A percentile compares a stretch with the other conserved stretches of the same genome.
Conservation (phyloP, 192 early-diverging fungal species). For the Phycomyces nitens region DNA sequence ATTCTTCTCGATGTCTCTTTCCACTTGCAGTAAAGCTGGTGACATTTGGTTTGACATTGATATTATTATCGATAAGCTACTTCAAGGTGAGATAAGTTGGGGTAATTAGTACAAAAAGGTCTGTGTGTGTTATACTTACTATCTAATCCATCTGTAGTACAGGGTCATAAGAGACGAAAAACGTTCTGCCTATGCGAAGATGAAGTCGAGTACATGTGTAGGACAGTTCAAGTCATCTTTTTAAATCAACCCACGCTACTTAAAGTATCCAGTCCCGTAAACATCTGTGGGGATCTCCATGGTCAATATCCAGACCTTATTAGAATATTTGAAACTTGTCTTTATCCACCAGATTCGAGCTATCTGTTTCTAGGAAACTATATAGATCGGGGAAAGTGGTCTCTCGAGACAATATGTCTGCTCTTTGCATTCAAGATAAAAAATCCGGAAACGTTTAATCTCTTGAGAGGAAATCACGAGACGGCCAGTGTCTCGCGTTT, state of each 20-base stretch:
- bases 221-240: too few relatives aligned
- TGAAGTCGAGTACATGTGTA: too few relatives aligned
- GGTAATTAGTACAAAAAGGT: too few relatives aligned
- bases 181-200: too few relatives aligned
- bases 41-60: too few relatives aligned
- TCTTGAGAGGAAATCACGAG: conserved; percentile 96
- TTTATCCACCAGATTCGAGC: conserved; percentile 86
- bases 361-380: conserved; percentile 96
- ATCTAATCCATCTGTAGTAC: too few relatives aligned
- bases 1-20: too few relatives aligned
- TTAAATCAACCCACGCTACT: conserved; percentile 36
- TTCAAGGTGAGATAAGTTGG: too few relatives aligned
- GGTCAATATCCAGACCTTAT: conserved; percentile 93
- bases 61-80: too few relatives aligned
- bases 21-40: too few relatives aligned
- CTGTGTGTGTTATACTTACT: too few relatives aligned
- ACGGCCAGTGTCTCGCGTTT: conserved; percentile 88
- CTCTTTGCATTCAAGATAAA: conserved; percentile 97
- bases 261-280: conserved; percentile 70
- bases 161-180: too few relatives aligned
- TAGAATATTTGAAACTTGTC: conserved; percentile 87
- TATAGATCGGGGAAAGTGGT: conserved; percentile 95
- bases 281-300: conserved; percentile 83
- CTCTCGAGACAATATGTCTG: conserved; percentile 90
- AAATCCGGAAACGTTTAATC: conserved; percentile 93